A percentile compares a stretch with the other conserved stretches of the same genome.
Evolutionary conservation across 768 basidiomycete genomes (phyloP).

Genomic region (Boletus rex-veris): DNA sequence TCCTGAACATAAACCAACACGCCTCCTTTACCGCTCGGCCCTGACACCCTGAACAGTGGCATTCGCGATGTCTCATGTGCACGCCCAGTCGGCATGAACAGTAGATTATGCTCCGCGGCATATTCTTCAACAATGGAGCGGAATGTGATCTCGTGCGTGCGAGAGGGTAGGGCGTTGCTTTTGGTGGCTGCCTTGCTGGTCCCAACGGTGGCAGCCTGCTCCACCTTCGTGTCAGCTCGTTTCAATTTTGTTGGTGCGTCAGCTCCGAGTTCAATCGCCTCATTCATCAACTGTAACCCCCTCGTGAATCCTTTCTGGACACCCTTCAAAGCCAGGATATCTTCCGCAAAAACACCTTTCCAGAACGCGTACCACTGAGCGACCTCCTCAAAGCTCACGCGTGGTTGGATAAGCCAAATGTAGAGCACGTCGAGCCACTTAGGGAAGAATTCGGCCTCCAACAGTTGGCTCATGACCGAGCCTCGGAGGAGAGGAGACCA

Average conservation of each 20-base stretch:
- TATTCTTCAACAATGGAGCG: conserved; percentile 89
- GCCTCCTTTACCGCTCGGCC: conserved; percentile 81
- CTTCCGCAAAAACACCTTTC: conserved; percentile 75
- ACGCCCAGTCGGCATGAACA: conserved; percentile 86
- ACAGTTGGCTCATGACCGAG: conserved; percentile 75
- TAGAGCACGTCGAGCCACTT: conserved; percentile 94
- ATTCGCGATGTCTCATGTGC: conserved; percentile 83
- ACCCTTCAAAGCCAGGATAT: conserved; percentile 59
- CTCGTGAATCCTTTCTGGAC: conserved; percentile 79
- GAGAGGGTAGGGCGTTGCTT: conserved; percentile 41
- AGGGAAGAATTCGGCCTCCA: conserved; percentile 93
- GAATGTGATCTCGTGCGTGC: conserved; percentile 86
- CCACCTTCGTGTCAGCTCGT: conserved; percentile 63
- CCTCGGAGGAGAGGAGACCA: conserved; percentile 76
- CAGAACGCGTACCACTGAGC: conserved; percentile 91
- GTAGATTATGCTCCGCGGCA: conserved; percentile 77
- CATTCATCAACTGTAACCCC: conserved; percentile 91
- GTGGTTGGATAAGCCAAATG: conserved; percentile 89
- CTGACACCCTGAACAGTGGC: conserved; percentile 85
- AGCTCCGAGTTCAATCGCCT: conserved; percentile 82
- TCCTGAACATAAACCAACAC: conserved; percentile 86
- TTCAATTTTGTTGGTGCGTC: conserved; percentile 65
- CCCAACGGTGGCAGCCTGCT: conserved; percentile 35
- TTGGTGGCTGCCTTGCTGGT: conserved; percentile 30
- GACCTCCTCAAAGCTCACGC: conserved; percentile 87